These are phyloP conservation scores for Penicillium janthinellum DNA, from an alignment of 2,329 filamentous ascomycete species.

Conservation along the genomic window DNA sequence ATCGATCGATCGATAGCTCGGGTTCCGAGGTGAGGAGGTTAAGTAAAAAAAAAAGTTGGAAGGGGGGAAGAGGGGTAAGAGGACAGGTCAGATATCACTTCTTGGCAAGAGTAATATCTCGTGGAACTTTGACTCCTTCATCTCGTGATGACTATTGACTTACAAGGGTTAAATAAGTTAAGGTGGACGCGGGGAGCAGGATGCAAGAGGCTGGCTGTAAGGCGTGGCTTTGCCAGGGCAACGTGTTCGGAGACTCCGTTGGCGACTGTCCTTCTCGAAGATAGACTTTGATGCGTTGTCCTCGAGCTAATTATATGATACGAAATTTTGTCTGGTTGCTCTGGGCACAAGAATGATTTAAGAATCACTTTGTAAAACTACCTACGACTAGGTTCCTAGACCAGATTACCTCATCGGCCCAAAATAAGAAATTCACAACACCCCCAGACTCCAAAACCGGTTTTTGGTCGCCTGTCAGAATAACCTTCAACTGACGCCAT, in stretches of 20 bases:
- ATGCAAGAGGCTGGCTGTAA: slow-evolving; percentile 1
- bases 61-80: neutral
- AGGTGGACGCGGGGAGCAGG: neutral
- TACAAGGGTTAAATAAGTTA: neutral
- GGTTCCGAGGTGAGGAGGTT: neutral
- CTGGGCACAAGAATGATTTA: too few species aligned
- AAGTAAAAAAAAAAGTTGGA: neutral
- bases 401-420: neutral
- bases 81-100: neutral
- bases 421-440: neutral
- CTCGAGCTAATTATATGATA: too few species aligned
- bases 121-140: neutral
- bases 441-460: slow-evolving; percentile 4
- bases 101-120: neutral
- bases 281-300: neutral
- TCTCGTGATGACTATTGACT: neutral
- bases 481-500: slow-evolving; percentile 10
- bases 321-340: too few species aligned
- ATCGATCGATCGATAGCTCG: slow-evolving; percentile 1
- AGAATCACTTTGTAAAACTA: too few species aligned
- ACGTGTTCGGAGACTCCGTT: neutral
- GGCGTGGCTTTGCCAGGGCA: neutral
- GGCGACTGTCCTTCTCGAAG: neutral
- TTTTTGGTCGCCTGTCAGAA: slow-evolving; percentile 6
- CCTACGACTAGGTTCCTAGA: neutral